Evolutionary conservation across 345 rosid species (phyloP), one percentile per base, ranked within the genome.

Genomic region (Citrus hindsii): DNA sequence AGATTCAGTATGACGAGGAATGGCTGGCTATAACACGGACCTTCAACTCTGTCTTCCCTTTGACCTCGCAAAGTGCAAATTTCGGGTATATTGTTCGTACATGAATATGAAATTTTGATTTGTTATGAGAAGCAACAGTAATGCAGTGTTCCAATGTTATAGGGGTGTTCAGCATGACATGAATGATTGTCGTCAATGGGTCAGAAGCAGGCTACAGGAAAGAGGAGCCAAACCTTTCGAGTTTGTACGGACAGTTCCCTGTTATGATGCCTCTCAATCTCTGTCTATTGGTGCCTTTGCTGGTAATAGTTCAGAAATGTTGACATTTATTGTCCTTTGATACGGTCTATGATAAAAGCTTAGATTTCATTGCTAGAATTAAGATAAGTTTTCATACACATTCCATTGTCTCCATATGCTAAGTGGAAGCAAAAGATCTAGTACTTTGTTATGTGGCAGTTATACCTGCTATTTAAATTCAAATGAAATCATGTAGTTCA

Each of bases 1-100:
- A 91, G 82, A 73, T 96, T 83, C 86, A 87, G 67, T 94, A 91
- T 68, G 99, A 94, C 38, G 97, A 92, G 86, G 98, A 96, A 79
- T 96, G 98, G 97, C 84, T 91, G 21, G 91, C 93, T 33, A 85
- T 92, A 71, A 96, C 95, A 32, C 78, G 81, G 77, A 89, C 83
- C 76, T 89, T 88, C 86, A 91, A 96, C 81, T 79, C 91, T 78
- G 67, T 84, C 69, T 82, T 96, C 78, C 99, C 99, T 25, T 83
- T 91, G 82, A 90, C 94, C 7, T 32, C 25, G 19, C 82, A 75
- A 60, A 68, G 58, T 67, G 85, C 88, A 75, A 84, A 91, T 75
- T 89, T 94, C 69, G 68, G 93, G 98, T 94, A 67, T 46, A 84
- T 72, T 19, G 32, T 27, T 58, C 28, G 18, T 37, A 46, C 19